phyloP scores from a whole-genome alignment of 1,284 basidiomycete species.

The Tylopilus orsonianus region DNA sequence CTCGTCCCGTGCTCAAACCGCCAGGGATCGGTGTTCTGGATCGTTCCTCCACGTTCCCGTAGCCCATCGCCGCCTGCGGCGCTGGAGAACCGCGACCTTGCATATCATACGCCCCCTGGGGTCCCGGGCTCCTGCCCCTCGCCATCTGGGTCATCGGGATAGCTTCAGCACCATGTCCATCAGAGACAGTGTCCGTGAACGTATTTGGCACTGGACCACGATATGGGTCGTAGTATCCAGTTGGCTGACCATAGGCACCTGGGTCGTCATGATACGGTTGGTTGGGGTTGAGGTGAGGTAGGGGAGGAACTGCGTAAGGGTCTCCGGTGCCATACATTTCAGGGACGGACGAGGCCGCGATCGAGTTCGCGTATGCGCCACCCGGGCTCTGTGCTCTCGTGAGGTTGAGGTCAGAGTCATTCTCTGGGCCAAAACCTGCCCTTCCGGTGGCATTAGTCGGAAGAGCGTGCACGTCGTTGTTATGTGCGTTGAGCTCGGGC shows the following conservation, averaged over 20 bases:
- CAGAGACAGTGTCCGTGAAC: constrained; percentile 45
- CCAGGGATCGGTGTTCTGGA: constrained; percentile 35
- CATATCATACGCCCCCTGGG: constrained; percentile 37
- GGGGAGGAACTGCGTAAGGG: constrained; percentile 79
- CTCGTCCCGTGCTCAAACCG: constrained; percentile 35
- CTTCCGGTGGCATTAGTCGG: constrained; percentile 65
- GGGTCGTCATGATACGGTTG: constrained; percentile 76
- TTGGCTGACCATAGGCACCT: constrained; percentile 34
- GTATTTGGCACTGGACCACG: constrained; percentile 67
- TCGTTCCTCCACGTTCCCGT: constrained; percentile 30
- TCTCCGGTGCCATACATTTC: constrained; percentile 49
- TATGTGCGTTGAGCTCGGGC: constrained; percentile 77
- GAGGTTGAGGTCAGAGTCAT: constrained; percentile 57
- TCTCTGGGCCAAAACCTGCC: constrained; percentile 57
- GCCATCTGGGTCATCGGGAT: constrained; percentile 78
- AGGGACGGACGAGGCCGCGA: constrained; percentile 51
- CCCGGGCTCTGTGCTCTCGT: constrained; percentile 47
- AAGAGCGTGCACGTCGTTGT: constrained; percentile 54
- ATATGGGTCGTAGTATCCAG: constrained; percentile 74
- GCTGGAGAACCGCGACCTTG: constrained; percentile 36
- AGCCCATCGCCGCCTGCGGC: constrained; percentile 39
- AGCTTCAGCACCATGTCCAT: constrained; percentile 46
- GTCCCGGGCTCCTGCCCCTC: constrained; percentile 45
- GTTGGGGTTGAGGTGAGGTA: constrained; percentile 78
- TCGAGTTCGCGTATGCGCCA: constrained; percentile 43